A percentile compares a stretch with the other conserved stretches of the same genome.
phyloP scores from a whole-genome alignment of 495 filamentous ascomycete species.

The Gamarada debralockiae region DNA sequence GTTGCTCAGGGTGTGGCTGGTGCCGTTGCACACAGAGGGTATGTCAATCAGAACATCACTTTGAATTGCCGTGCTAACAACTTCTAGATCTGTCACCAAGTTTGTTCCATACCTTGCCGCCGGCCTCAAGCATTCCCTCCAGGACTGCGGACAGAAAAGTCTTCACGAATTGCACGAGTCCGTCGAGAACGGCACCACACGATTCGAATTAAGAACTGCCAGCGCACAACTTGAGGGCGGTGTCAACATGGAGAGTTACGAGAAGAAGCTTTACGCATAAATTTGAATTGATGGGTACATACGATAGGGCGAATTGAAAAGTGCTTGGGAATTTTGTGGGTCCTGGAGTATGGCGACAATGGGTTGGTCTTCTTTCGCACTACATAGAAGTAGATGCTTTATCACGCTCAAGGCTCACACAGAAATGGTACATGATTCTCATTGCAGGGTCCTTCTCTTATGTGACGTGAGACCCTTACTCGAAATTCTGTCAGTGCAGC shows the following conservation, averaged over 20 bases:
- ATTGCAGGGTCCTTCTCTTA: too few relatives aligned
- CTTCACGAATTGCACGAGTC: conserved; percentile 69
- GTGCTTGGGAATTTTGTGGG: too few relatives aligned
- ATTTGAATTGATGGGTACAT: neutral
- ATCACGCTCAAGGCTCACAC: too few relatives aligned
- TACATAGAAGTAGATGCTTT: too few relatives aligned
- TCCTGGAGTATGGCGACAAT: too few relatives aligned
- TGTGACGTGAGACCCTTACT: too few relatives aligned
- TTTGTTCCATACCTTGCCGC: conserved; percentile 95
- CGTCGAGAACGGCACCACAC: conserved; percentile 71
- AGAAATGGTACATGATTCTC: too few relatives aligned
- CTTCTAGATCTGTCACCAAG: conserved; percentile 66
- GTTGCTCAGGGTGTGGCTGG: conserved; percentile 95
- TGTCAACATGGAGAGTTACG: conserved; percentile 96
- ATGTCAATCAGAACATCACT: conserved; percentile 5
- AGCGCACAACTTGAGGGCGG: conserved; percentile 94
- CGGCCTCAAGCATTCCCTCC: conserved; percentile 93
- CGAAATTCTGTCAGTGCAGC: too few relatives aligned
- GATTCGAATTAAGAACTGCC: conserved; percentile 91
- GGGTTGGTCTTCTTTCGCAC: too few relatives aligned
- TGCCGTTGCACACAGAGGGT: conserved; percentile 55
- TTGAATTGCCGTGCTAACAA: conserved; percentile 16
- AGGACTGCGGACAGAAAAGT: conserved; percentile 87
- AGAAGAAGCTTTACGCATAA: conserved; percentile 98
- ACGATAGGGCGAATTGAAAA: too few relatives aligned